Base-by-base conservation (phyloP, 2,329 filamentous ascomycete genomes). In the Purpureocillium lavendulum region DNA sequence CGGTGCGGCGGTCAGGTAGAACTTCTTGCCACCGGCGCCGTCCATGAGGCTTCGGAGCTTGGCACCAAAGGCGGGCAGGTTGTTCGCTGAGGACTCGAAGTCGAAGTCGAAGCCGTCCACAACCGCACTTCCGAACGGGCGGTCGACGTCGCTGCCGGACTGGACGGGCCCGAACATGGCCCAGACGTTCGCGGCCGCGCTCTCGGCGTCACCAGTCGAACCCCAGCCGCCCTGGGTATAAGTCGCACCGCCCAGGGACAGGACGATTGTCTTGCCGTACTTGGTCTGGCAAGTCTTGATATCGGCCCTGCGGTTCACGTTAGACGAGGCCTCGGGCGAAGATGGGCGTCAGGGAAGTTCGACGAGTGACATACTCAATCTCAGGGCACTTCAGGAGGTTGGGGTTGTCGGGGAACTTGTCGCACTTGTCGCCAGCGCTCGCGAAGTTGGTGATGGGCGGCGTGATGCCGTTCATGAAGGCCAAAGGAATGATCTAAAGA, bases 51-150 rank as follows among this genome's bases (percentile, higher is more conserved):
- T 49, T 24, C 79, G 74, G 9, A 86, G 69, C 39, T 70, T 64
- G 30, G 67, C 63, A 2, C 71, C 80, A 49, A 87, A 84, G 1
- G 73, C 61, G 0, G 65, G 67, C 61, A 82, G 77, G 60, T 84
- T 80, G 35, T 59, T 58, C 12, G 73, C 71, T 3, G 60, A 58
- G 4, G 73, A 66, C 61, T 87, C 83, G 45, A 87, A 80, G 56
- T 88, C 84, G 46, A 87, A 77, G 59, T 88, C 84, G 56, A 88
- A 87, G 4, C 84, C 84, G 55, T 88, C 82, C 32, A 88, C 62
- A 4, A 75, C 66, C 9, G 78, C 75, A 11, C 62, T 59, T 39
- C 80, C 80, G 54, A 87, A 87, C 2, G 84, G 84, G 8, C 84
- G 75, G 40, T 75, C 67, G 7, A 64, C 64, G 2, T 57, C 59